A percentile compares a stretch with the other conserved stretches of the same genome.
Conservation (phyloP, 192 early-diverging fungal genomes). For the Endogone sp. region DNA sequence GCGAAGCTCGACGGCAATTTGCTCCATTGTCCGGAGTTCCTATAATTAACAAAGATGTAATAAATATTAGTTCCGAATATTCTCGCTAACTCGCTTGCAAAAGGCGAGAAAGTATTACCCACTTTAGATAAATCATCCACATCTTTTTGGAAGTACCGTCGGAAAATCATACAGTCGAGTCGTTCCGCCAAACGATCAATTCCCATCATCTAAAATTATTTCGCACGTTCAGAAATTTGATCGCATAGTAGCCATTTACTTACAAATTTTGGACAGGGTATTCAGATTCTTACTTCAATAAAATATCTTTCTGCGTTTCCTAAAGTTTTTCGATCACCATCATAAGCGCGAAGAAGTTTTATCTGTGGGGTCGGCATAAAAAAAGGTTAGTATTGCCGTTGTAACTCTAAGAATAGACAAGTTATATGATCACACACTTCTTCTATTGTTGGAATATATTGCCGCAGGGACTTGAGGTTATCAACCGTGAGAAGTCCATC, state of each 20-base stretch:
- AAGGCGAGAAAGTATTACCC: not conserved
- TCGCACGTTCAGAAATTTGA: no score
- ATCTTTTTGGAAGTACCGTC: slow-evolving; percentile 45
- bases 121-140: slow-evolving; percentile 42
- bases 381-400: not conserved
- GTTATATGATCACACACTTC: slow-evolving; percentile 27
- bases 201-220: slow-evolving; percentile 43
- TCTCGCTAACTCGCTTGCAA: not conserved
- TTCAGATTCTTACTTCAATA: slow-evolving; percentile 27
- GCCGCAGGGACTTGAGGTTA: slow-evolving; percentile 46
- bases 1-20: slow-evolving; percentile 42
- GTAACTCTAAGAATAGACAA: not conserved
- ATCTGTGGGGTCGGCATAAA: slow-evolving; percentile 18
- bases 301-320: slow-evolving; percentile 59
- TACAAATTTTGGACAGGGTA: no score
- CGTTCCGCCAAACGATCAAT: slow-evolving; percentile 50
- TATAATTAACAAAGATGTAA: slow-evolving; percentile 7
- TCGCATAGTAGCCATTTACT: no score
- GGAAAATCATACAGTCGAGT: slow-evolving; percentile 47
- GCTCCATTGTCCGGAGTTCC: slow-evolving; percentile 43
- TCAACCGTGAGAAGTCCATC: slow-evolving; percentile 49
- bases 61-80: not conserved
- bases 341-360: slow-evolving; percentile 44
- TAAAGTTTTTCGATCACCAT: slow-evolving; percentile 37
- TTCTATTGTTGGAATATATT: slow-evolving; percentile 50